Conservation (phyloP, 2,329 filamentous ascomycete genomes). For the Pseudopithomyces maydicus region DNA sequence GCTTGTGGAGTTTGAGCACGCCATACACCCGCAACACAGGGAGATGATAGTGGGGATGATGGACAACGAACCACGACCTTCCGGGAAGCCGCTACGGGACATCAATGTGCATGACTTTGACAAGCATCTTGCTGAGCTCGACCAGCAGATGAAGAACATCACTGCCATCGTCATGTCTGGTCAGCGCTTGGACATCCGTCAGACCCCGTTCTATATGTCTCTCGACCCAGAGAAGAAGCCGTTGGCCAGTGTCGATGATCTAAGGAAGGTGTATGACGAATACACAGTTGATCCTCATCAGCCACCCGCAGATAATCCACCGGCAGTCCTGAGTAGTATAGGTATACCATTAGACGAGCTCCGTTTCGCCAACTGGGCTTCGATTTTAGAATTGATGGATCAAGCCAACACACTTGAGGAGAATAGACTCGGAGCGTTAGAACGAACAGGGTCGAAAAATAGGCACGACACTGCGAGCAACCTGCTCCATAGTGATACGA, state of each 20-base stretch:
- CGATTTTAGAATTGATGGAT: conserved; percentile 52
- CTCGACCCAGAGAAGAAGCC: conserved; percentile 31
- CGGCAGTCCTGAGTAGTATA: conserved; percentile 34
- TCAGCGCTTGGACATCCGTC: conserved; percentile 40
- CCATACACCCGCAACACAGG: conserved; percentile 21
- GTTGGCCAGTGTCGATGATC: conserved; percentile 29
- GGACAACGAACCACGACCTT: conserved; percentile 7
- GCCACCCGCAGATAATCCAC: conserved; percentile 20
- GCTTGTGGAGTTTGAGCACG: conserved; percentile 27
- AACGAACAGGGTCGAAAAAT: not conserved
- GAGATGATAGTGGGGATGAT: conserved; percentile 9
- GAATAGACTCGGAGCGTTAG: not conserved
- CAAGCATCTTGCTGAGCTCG: conserved; percentile 24
- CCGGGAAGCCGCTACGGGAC: conserved; percentile 9
- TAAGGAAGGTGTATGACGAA: conserved; percentile 51
- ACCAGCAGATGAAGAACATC: conserved; percentile 32
- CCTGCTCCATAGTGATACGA: not conserved
- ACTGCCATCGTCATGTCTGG: conserved; percentile 38
- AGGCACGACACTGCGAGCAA: not conserved
- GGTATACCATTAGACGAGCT: conserved; percentile 51
- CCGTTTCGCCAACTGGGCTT: conserved; percentile 57
- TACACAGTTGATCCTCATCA: conserved; percentile 48
- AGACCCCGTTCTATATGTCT: conserved; percentile 44
- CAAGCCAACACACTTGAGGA: conserved; percentile 33
- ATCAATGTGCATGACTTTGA: conserved; percentile 24